Percentiles rank a stretch among this genome's conserved stretches.
Evolutionary conservation across 495 filamentous ascomycete species (phyloP).

Genomic region (Rostrohypoxylon terebratum): DNA sequence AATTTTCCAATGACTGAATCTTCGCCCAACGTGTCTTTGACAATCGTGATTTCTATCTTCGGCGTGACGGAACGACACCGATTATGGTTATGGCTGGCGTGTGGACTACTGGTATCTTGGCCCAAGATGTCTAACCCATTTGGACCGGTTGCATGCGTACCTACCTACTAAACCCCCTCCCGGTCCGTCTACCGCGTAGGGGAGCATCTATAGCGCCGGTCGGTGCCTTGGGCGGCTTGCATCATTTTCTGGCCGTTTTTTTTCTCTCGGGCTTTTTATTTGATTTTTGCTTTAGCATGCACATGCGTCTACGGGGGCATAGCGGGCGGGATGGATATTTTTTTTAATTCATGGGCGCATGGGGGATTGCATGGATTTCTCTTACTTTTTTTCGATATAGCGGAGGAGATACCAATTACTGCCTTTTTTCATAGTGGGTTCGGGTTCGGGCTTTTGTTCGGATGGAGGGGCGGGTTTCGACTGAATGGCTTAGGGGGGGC

Average conservation of each 20-base stretch:
- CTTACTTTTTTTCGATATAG: constrained; percentile 18
- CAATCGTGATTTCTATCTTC: neutral
- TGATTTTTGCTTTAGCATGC: neutral
- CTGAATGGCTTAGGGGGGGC: neutral
- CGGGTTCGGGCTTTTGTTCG: constrained; percentile 6
- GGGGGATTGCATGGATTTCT: neutral
- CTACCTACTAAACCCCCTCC: constrained; percentile 1
- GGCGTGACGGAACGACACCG: neutral
- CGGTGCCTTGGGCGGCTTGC: constrained; percentile 23
- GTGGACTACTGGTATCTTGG: neutral
- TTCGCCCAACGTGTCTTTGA: constrained; percentile 10
- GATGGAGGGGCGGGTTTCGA: neutral
- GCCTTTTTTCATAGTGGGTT: neutral
- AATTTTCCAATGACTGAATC: neutral
- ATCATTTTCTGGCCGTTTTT: constrained; percentile 17
- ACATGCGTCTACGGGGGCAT: neutral
- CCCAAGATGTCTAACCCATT: constrained; percentile 4
- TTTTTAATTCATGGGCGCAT: neutral
- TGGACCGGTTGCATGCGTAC: constrained; percentile 30
- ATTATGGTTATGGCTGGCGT: neutral
- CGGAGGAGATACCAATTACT: constrained; percentile 38
- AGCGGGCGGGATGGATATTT: neutral
- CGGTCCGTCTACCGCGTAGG: neutral
- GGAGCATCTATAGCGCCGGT: constrained; percentile 15
- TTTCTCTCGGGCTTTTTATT: neutral